Conservation (phyloP, 2,329 filamentous ascomycete genomes). For the Xylaria hypoxylon region DNA sequence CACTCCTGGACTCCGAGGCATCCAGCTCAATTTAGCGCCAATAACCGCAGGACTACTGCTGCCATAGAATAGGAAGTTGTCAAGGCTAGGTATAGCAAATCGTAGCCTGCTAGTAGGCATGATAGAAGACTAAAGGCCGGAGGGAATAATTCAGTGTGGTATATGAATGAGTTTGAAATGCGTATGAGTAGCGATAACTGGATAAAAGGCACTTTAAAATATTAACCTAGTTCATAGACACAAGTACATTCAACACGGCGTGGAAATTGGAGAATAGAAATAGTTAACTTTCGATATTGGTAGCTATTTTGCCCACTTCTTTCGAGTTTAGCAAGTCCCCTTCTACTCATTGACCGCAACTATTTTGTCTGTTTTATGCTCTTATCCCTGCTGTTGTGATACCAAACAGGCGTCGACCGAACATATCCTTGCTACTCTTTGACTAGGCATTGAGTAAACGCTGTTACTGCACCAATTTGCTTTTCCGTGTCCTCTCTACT, state of each 20-base stretch:
- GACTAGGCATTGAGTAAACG: conserved; percentile 6
- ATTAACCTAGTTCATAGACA: not conserved
- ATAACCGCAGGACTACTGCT: too few relatives aligned
- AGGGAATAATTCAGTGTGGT: too few relatives aligned
- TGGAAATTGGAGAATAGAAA: not conserved
- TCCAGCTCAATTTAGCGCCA: too few relatives aligned
- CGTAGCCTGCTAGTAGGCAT: too few relatives aligned
- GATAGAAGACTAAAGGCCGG: too few relatives aligned
- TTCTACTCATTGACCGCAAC: conserved; percentile 9
- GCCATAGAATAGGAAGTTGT: too few relatives aligned
- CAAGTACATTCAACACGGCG: not conserved
- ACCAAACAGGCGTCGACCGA: conserved; percentile 1
- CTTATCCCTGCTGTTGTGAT: conserved; percentile 15
- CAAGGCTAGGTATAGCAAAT: too few relatives aligned
- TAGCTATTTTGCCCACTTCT: not conserved
- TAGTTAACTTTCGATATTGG: conserved; percentile 3
- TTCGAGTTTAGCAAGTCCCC: not conserved
- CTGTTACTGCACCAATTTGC: conserved; percentile 32
- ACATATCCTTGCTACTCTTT: conserved; percentile 20
- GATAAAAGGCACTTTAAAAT: too few relatives aligned
- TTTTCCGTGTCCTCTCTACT: conserved; percentile 24
- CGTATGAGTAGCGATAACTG: too few relatives aligned
- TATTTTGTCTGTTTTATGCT: not conserved
- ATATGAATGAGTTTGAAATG: too few relatives aligned
- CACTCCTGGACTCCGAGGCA: too few relatives aligned